Evolutionary conservation across 495 filamentous ascomycete genomes (phyloP), one percentile per base, ranked within the genome.

Genomic region (Xanthoparmelia taractica): DNA sequence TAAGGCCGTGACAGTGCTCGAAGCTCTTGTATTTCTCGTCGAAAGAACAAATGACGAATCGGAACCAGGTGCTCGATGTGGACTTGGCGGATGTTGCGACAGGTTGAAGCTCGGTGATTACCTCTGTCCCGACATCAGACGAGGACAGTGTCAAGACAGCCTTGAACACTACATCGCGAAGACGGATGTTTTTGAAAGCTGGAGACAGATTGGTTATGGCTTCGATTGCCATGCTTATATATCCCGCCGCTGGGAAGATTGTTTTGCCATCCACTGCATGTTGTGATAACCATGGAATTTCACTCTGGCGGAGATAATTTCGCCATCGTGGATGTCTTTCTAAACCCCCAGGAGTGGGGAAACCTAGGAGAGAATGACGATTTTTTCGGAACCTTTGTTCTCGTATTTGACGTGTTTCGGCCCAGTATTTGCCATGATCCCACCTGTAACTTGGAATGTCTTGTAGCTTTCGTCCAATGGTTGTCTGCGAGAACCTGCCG

Each of bases 201-300:
- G 8, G 64, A 60, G 60, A 60, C 48, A 66, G 43, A 20, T 60
- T 41, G 8, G 54, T 80, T 72, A 71, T 65, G 36, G 83, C 83
- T 65, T 88, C 85, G 0, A 87, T 70, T 0, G 80, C 84, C 78
- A 86, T 86, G 20, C 76, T 72, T 54, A 87, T 67, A 63, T 82
- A 87, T 1, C 81, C 82, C 5, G 85, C 78, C 62, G 80, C 71
- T 0, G 82, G 82, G 65, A 82, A 83, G 2, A 82, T 68, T 13
- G 75, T 64, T 23, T 76, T 70, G 1, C 61, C 67, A 17, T 71
- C 69, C 4, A 83, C 67, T 8, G 55, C 40, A 63, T 85, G 82
- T 58, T 82, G 79, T 10, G 67, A 58, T 13, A 82, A 60, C 82
- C 82, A 85, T 0, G 79, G 79, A 1, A 76, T 67, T 18, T 78